A percentile compares a stretch with the other conserved stretches of the same genome.
phyloP scores from a whole-genome alignment of 1,284 basidiomycete genomes.

The Sanghuangporus weigelae region DNA sequence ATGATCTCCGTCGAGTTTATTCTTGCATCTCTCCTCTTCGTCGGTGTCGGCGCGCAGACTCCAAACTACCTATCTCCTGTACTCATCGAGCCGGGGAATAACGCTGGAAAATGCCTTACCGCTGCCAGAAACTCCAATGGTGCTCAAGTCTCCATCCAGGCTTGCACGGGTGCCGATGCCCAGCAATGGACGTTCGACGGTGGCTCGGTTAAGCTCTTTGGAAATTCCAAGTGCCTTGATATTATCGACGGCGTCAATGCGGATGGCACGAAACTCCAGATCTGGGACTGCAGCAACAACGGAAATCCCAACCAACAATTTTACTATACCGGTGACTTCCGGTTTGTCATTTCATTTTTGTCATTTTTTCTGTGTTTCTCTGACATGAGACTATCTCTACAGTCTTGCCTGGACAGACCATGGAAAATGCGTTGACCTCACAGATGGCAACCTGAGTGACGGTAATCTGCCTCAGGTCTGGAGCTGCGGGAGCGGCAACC shows the following conservation, averaged over 20 bases:
- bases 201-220: slow-evolving; percentile 38
- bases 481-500: slow-evolving; percentile 32
- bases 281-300: slow-evolving; percentile 37
- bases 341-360: slow-evolving; percentile 15
- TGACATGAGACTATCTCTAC: background rate
- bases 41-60: slow-evolving; percentile 10
- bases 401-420: slow-evolving; percentile 39
- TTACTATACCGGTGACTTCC: slow-evolving; percentile 38
- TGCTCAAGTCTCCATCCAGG: slow-evolving; percentile 38
- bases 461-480: slow-evolving; percentile 43
- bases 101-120: slow-evolving; percentile 42
- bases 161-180: slow-evolving; percentile 35
- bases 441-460: slow-evolving; percentile 32
- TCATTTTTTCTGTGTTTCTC: background rate
- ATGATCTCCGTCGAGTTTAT: slow-evolving; percentile 11
- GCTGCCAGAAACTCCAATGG: slow-evolving; percentile 42
- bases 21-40: slow-evolving; percentile 6
- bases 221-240: slow-evolving; percentile 41
- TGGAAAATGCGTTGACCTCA: slow-evolving; percentile 44
- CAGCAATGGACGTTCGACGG: slow-evolving; percentile 41
- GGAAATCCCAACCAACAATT: slow-evolving; percentile 39
- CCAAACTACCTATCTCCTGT: slow-evolving; percentile 23
- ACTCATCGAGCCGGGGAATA: slow-evolving; percentile 36
- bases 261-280: slow-evolving; percentile 43
- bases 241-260: slow-evolving; percentile 33